Base-by-base conservation (phyloP, 345 rosid species). In the Aurinia saxatilis region DNA sequence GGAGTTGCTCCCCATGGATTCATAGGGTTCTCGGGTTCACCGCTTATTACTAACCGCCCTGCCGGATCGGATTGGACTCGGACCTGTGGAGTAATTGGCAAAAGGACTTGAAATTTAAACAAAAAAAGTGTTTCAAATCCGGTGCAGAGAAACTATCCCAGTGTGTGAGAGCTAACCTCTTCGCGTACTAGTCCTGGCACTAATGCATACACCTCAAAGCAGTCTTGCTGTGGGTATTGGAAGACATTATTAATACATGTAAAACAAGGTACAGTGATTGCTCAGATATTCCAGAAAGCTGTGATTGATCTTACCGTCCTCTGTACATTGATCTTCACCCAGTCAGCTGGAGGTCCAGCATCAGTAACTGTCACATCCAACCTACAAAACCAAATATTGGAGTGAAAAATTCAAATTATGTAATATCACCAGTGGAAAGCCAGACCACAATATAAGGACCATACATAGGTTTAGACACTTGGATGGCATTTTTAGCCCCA, bases 1-100 rank as follows among this genome's bases (percentile, higher is more conserved):
- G 98, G 91, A 55, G 90, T 84, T 27, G 90, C 90, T 48, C 98
- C 98, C 98, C 96, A 88, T 5, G 91, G 96, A 71, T 88, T 91
- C 75, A 85, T 81, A 54, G 80, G 75, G 70, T 90, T 90, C 71
- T 90, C 96, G 0, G 95, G 98, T 69, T 88, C 85, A n/a, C 96
- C 98, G 3, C 95, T 86, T 79, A 91, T 91, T 36, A 91, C 91
- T 57, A 91, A 53, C 23, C 85, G 88, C 57, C 98, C 95, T 31
- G 88, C 96, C 11, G 98, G 96, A 84, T 86, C 98, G 23, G 98
- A 88, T 40, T 91, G 96, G 69, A 91, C 91, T 45, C 95, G 85
- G 74, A 88, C 98, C 96, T 91, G 81, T 48, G 33, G 57, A 23
- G 30, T 35, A 50, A 15, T 57, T 12, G 48, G 41, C 65, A 50